Evolutionary conservation across 768 basidiomycete genomes (phyloP).

Genomic region (Auricularia sp.): DNA sequence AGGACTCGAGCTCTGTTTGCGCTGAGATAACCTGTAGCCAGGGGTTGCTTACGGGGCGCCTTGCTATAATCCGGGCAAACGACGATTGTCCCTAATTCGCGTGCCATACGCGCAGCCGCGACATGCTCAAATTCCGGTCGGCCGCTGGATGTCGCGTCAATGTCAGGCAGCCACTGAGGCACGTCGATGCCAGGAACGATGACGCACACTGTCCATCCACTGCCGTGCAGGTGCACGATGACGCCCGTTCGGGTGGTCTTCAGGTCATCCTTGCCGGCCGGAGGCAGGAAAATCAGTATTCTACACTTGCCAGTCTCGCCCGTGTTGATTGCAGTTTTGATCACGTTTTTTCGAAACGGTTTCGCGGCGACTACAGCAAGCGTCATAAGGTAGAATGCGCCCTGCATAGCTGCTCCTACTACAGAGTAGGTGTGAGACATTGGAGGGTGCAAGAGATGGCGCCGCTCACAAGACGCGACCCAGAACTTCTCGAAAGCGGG

Average conservation of each 20-base stretch:
- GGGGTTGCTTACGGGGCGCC: conserved; percentile 5
- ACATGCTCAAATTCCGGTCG: conserved; percentile 9
- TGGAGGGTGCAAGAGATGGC: too few relatives aligned
- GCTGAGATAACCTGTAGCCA: neutral
- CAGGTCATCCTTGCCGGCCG: neutral
- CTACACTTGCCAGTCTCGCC: neutral
- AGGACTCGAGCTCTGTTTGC: neutral
- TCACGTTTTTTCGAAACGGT: neutral
- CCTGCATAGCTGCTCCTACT: neutral
- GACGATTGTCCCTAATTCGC: conserved; percentile 7
- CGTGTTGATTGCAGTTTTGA: neutral
- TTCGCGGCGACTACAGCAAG: neutral
- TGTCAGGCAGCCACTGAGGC: neutral
- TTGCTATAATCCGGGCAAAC: conserved; percentile 13
- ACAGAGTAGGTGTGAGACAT: too few relatives aligned
- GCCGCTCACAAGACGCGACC: too few relatives aligned
- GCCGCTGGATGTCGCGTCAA: conserved; percentile 2
- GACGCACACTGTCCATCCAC: conserved; percentile 12
- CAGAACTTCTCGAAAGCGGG: too few relatives aligned
- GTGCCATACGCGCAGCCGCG: conserved; percentile 8
- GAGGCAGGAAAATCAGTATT: neutral
- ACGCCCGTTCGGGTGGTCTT: conserved; percentile 2
- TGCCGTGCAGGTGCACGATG: conserved; percentile 9
- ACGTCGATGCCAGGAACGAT: neutral
- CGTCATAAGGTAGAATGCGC: neutral